A percentile compares a stretch with the other conserved stretches of the same genome.
Evolutionary conservation across 768 basidiomycete genomes (phyloP).

Genomic region (Termitomyces eurrhizus): DNA sequence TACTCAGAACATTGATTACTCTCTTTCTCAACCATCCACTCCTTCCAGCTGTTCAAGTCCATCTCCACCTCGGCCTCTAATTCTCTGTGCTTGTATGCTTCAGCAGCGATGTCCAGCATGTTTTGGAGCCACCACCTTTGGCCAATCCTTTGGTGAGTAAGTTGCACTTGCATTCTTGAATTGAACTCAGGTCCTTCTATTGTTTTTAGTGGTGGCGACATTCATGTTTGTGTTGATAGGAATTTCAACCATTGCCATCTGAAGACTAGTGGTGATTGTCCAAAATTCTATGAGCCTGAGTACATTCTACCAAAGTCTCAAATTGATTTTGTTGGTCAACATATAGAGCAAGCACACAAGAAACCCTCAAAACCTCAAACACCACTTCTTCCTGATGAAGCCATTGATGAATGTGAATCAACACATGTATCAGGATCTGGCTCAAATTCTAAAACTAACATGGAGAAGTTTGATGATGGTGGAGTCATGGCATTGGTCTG

Average conservation of each 20-base stretch:
- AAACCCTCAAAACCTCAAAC: too few relatives aligned
- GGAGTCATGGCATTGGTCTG: constrained; percentile 34
- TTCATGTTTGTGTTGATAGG: too few relatives aligned
- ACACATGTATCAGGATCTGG: constrained; percentile 27
- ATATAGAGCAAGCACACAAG: constrained; percentile 22
- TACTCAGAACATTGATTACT: too few relatives aligned
- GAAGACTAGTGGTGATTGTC: too few relatives aligned
- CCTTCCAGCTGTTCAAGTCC: neutral
- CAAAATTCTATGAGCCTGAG: constrained; percentile 25
- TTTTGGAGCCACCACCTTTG: constrained; percentile 25
- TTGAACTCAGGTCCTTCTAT: too few relatives aligned
- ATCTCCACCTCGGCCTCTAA: neutral
- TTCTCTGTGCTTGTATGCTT: constrained; percentile 18
- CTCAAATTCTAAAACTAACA: too few relatives aligned
- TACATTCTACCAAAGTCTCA: constrained; percentile 30
- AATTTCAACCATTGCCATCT: too few relatives aligned
- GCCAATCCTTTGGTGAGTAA: constrained; percentile 18
- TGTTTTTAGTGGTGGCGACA: too few relatives aligned
- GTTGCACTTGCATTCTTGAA: too few relatives aligned
- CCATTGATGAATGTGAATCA: constrained; percentile 30
- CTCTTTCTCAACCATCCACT: neutral
- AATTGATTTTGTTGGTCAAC: constrained; percentile 28
- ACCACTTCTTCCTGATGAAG: constrained; percentile 31
- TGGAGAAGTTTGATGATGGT: constrained; percentile 25
- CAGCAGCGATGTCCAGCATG: constrained; percentile 29